A percentile compares a stretch with the other conserved stretches of the same genome.
Evolutionary conservation across 163 green algal species (phyloP).

Genomic region (Prototheca cutis): DNA sequence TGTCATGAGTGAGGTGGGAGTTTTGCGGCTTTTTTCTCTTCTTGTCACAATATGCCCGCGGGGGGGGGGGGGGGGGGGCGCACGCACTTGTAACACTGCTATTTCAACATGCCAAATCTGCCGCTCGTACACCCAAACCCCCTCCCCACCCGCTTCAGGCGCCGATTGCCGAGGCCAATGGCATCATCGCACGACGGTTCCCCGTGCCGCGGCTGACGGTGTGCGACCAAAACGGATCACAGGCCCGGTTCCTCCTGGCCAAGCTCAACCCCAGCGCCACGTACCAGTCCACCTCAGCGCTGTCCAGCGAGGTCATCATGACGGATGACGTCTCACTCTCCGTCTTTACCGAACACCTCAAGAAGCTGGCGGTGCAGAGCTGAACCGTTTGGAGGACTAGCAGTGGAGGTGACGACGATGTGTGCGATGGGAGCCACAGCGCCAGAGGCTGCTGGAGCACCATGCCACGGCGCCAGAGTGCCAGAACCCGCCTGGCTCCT

Average conservation of each 20-base stretch:
- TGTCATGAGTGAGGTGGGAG: no score
- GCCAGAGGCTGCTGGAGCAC: no score
- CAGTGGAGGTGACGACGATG: background rate
- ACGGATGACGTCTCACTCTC: constrained; percentile 91
- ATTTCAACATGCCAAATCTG: no score
- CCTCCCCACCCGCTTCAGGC: constrained; percentile 4
- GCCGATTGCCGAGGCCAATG: constrained; percentile 59
- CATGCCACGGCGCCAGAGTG: no score
- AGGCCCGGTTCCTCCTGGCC: constrained; percentile 92
- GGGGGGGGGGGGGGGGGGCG: no score
- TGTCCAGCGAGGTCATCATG: constrained; percentile 80
- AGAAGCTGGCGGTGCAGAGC: constrained; percentile 79
- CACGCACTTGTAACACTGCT: no score
- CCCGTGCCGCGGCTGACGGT: constrained; percentile 85
- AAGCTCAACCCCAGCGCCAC: constrained; percentile 92
- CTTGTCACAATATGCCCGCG: no score
- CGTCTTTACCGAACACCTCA: constrained; percentile 93
- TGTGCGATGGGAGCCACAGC: no score
- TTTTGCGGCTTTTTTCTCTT: no score
- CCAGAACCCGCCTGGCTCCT: no score
- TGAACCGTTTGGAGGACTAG: constrained; percentile 1
- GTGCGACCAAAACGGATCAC: constrained; percentile 90
- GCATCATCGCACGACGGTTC: constrained; percentile 72
- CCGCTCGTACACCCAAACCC: no score
- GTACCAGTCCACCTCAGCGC: constrained; percentile 56